Base-by-base conservation (phyloP, 768 basidiomycete genomes). In the Pulveroboletus ravenelii region DNA sequence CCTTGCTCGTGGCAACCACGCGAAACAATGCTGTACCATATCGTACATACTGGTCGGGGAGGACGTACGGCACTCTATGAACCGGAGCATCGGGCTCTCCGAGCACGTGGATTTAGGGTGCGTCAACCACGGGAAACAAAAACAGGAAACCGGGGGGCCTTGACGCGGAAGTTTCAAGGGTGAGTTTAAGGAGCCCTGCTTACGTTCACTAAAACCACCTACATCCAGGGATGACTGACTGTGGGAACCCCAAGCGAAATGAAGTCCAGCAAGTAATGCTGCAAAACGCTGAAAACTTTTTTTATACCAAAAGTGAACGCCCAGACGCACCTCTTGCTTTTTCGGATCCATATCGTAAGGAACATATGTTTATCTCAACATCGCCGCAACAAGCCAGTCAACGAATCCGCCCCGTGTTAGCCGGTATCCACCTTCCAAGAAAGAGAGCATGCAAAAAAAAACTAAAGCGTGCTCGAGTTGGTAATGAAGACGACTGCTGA, bases 1-100 rank as follows among this genome's bases (percentile, higher is more conserved):
- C n/a, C 10, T 20, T 29, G 35, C 59, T 54, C 51, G 59, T 55
- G 53, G 50, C 41, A 53, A 20, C 49, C 58, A 63, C 61, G 61
- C 38, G 57, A 41, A 17, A 35, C 50, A 58, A 53, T 56, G 43
- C 56, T 62, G 56, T 51, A 36, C 41, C 18, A 32, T 35, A 12
- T 18, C 31, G 50, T 54, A 54, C 58, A 40, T 50, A 55, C 46
- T 0, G 25, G 4, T 15, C 9, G 1, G 10, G 14, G 5, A 23
- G 10, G 6, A 12, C 10, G 18, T 59, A 50, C 45, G 45, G 54
- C 45, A 47, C n/a, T 12, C 14, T 38, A 2, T 30, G 10, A 34
- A 13, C 39, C 18, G 7, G 44, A 29, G 18, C n/a, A 18, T 27
- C 25, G 14, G 7, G 29, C 7, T 15, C 38, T 15, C 29, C 25